Evolutionary conservation across 257 asterid genomes (phyloP), one percentile per base, ranked within the genome.

Genomic region (Leonotis leonurus): DNA sequence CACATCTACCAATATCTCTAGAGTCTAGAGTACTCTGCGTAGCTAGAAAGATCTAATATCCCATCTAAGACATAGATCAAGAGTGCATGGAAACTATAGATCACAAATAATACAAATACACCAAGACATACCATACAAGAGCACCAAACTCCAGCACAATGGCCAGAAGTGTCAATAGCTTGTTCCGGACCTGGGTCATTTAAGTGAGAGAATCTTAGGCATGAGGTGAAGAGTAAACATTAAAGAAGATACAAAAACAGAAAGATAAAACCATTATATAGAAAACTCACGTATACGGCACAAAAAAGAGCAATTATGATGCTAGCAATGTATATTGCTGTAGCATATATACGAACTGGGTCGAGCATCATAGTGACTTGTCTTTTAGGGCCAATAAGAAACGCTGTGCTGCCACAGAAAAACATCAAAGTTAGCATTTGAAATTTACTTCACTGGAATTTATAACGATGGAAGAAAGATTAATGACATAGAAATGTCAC

Each of bases 341-440:
- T 86, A 35, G 99, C 99, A 83, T 85, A 89, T 62, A 92, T 85
- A 40, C 99, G 94, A 56, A 73, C 94, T 61, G 95, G 96, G 73
- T 92, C 99, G 59, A 92, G 89, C 99, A 92, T 92, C 99, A 92
- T 83, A 17, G 97, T 76, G 65, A 78, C 80, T 81, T 92, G 99
- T 72, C 97, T 76, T 83, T 85, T 86, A 69, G 99, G 97, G 68
- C 99, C 99, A 68, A 92, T 89, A 40, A 92, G 97, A 71, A 92
- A 92, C 66, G 83, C 95, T 89, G 99, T 92, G 96, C 99, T 92
- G 99, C 82, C 89, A 83, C 80, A 73, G 54, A 67, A 69, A 80
- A 70, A 36, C 50, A 44, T 57, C 58, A 36, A 49, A 64, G 44
- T 84, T 70, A 79, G 79, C 70, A 70, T 52, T 57, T 22, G 41